A percentile compares a stretch with the other conserved stretches of the same genome.
Evolutionary conservation across 75 land plant species (phyloP).

Genomic region (Sequoiadendron giganteum): DNA sequence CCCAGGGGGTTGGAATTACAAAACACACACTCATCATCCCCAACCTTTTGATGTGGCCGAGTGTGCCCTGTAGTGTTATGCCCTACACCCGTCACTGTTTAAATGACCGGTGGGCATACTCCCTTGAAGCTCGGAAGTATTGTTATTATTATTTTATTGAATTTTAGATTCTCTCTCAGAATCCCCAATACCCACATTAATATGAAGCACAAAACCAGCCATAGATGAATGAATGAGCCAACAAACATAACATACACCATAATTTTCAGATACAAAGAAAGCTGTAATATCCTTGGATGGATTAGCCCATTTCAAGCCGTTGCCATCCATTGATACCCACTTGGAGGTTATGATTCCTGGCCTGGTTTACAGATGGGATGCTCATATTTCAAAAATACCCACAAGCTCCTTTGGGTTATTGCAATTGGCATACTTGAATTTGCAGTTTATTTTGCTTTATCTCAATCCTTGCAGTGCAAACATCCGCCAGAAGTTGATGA

Average conservation of each 20-base stretch:
- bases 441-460: background rate
- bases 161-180: background rate
- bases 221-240: background rate
- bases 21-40: background rate
- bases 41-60: background rate
- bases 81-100: background rate
- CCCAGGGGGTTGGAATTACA: background rate
- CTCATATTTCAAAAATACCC: background rate
- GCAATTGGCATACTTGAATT: background rate
- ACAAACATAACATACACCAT: background rate
- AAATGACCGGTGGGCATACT: background rate
- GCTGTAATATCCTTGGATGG: background rate
- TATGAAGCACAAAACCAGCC: too few relatives aligned
- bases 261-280: background rate
- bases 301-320: background rate
- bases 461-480: background rate
- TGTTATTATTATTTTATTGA: background rate
- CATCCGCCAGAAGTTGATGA: conserved; percentile 9
- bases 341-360: background rate
- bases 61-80: background rate
- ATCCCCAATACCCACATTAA: background rate
- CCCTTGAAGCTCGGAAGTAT: background rate
- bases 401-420: background rate
- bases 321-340: background rate
- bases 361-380: background rate